Base-by-base conservation (phyloP, 768 basidiomycete genomes). In the Rhodotorula graminis region DNA sequence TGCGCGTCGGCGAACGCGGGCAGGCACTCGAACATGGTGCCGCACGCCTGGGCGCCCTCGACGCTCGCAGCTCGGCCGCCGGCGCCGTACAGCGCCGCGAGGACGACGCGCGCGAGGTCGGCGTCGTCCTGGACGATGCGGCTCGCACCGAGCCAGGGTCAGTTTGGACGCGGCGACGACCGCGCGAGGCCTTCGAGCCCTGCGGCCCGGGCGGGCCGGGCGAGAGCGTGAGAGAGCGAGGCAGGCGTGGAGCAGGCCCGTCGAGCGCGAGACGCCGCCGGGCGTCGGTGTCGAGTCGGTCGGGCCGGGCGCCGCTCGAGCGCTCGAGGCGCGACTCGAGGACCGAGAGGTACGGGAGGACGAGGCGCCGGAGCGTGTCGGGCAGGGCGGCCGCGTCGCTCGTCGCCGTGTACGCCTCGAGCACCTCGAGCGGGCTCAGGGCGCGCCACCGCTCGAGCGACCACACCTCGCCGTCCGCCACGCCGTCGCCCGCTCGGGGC, bases 161-260 rank as follows among this genome's bases (percentile, higher is more conserved):
- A 93, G 92, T 80, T 97, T 99, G 14, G 92, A 95, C 1, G 88
- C 88, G 76, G 93, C 91, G 77, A 96, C 93, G 44, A 98, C 84
- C 25, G 90, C 85, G 88, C 88, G 21, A 86, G 86, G 37, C 87
- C 84, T 16, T 88, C 83, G 44, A 98, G 82, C 1, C 89, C 86
- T 61, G 18, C 12, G 1, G 44, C 14, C 85, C 55, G 91, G 84
- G 76, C 89, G 90, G 61, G 92, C n/a, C 86, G 33, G 86, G 62
- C 92, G 74, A 89, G 91, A 62, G 92, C 27, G 76, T 69, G 31
- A 66, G 64, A 40, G 68, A 50, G 53, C 67, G 46, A 79, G 29
- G 68, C 57, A 79, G 1, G 75, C 61, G 64, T 70, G 65, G 2
- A 78, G 67, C 8, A 72, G 50, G 23, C 25, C 18, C 9, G 23